These are phyloP conservation scores for Fusarium vanettenii DNA, from an alignment of 2,329 filamentous ascomycete genomes.

Conservation along the genomic window DNA sequence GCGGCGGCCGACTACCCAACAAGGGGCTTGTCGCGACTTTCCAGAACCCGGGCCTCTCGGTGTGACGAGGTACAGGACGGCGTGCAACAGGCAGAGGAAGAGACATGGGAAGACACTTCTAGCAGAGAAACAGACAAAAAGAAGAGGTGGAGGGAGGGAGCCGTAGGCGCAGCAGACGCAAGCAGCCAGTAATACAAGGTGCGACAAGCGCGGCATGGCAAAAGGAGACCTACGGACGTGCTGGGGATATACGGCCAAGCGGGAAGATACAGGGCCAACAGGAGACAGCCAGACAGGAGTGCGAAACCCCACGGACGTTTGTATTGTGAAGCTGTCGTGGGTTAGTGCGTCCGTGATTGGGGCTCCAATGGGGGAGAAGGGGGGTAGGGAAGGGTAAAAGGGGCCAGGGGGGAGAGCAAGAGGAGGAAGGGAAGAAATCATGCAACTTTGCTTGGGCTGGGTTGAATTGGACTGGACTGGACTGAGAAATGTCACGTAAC, in stretches of 20 bases:
- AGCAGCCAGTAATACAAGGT: slow-evolving; percentile 26
- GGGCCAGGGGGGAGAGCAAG: background rate
- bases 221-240: slow-evolving; percentile 1
- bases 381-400: slow-evolving; percentile 3
- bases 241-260: slow-evolving; percentile 17
- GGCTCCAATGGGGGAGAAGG: background rate
- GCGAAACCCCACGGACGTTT: slow-evolving; percentile 5
- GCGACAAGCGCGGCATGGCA: slow-evolving; percentile 14
- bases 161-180: slow-evolving; percentile 8
- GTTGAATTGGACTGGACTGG: background rate
- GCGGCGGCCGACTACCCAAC: slow-evolving; percentile 33
- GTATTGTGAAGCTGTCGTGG: slow-evolving; percentile 11
- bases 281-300: background rate
- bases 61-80: slow-evolving; percentile 24
- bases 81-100: slow-evolving; percentile 14
- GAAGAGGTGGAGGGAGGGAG: background rate
- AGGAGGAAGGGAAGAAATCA: background rate
- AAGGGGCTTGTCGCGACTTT: slow-evolving; percentile 40
- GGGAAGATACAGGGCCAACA: slow-evolving; percentile 1
- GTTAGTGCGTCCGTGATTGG: slow-evolving; percentile 3
- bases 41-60: slow-evolving; percentile 27
- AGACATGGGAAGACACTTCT: background rate
- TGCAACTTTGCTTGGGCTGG: slow-evolving; percentile 8
- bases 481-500: background rate
- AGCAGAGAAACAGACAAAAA: background rate